Evolutionary conservation across 2,329 filamentous ascomycete genomes (phyloP).

Genomic region (Xylaria polymorpha): DNA sequence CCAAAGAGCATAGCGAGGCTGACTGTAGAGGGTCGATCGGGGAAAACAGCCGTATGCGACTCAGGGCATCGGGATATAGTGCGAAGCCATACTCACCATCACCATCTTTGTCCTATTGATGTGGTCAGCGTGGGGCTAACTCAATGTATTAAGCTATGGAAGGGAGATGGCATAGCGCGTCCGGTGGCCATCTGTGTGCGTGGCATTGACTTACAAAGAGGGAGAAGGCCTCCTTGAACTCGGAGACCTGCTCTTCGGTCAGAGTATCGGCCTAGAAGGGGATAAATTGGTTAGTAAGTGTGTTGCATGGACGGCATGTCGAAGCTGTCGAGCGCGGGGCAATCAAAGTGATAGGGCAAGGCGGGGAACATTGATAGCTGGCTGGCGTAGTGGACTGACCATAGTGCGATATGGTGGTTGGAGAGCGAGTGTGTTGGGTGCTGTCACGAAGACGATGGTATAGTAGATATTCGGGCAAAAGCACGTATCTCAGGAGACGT

Average conservation of each 20-base stretch:
- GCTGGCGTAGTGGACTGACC: conserved; percentile 29
- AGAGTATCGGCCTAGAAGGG: conserved; percentile 87
- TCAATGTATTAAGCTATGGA: conserved; percentile 6
- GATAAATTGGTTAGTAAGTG: conserved; percentile 41
- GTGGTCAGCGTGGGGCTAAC: conserved; percentile 44
- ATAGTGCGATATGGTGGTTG: conserved; percentile 26
- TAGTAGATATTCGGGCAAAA: conserved; percentile 5
- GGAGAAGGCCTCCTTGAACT: conserved; percentile 99
- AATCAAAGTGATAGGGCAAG: conserved; percentile 42
- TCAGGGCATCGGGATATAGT: neutral
- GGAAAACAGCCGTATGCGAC: conserved; percentile 9
- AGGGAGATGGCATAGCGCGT: conserved; percentile 4
- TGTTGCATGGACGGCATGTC: conserved; percentile 17
- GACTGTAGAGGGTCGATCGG: conserved; percentile 2
- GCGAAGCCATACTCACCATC: conserved; percentile 72
- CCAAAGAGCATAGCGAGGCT: neutral
- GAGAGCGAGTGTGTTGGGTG: conserved; percentile 27
- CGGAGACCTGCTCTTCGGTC: conserved; percentile 99
- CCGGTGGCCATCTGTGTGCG: neutral
- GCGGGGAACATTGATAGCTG: conserved; percentile 26
- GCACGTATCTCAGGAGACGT: conserved; percentile 24
- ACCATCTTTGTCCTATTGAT: conserved; percentile 82
- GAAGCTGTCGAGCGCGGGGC: conserved; percentile 40
- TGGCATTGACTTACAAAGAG: conserved; percentile 83
- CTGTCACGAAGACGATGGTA: conserved; percentile 13